Percentiles rank a stretch among this genome's conserved stretches.
phyloP scores from a whole-genome alignment of 2,329 filamentous ascomycete species.

The Aspergillus tanneri region DNA sequence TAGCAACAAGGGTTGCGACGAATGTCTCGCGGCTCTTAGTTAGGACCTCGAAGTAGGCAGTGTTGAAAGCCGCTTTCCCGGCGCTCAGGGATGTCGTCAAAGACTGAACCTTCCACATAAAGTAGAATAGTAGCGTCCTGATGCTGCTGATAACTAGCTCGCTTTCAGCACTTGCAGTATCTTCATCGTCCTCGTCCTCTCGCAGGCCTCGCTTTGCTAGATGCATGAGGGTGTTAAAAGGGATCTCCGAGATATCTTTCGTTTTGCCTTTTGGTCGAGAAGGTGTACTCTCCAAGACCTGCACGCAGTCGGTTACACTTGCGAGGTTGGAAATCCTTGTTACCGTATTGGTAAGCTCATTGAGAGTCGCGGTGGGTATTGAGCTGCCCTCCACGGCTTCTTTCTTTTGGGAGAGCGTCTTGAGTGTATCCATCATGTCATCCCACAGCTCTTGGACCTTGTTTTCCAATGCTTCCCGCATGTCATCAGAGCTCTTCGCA shows the following conservation, averaged over 20 bases:
- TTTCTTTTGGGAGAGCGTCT: constrained; percentile 67
- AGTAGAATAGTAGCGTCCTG: constrained; percentile 78
- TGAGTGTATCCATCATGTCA: constrained; percentile 70
- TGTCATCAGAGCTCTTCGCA: constrained; percentile 80
- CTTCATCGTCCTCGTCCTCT: constrained; percentile 61
- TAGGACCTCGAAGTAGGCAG: constrained; percentile 65
- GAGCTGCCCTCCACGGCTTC: constrained; percentile 71
- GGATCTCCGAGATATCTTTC: constrained; percentile 41
- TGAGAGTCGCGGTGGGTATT: constrained; percentile 63
- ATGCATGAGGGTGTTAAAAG: constrained; percentile 66
- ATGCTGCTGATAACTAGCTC: constrained; percentile 74
- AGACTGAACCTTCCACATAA: constrained; percentile 83
- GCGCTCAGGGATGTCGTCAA: constrained; percentile 56
- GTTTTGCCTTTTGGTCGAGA: constrained; percentile 40
- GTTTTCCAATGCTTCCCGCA: constrained; percentile 78
- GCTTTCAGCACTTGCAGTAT: constrained; percentile 74
- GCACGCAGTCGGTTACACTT: constrained; percentile 73
- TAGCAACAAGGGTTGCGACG: constrained; percentile 48
- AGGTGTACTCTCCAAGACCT: constrained; percentile 64
- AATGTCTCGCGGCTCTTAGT: constrained; percentile 60
- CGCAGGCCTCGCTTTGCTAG: constrained; percentile 73
- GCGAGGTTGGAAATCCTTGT: constrained; percentile 79
- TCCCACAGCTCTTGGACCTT: constrained; percentile 86
- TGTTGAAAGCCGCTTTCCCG: constrained; percentile 58
- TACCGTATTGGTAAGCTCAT: constrained; percentile 70